These are phyloP conservation scores for Trichosporon inkin DNA, from an alignment of 1,284 basidiomycete species.

Conservation along the genomic window DNA sequence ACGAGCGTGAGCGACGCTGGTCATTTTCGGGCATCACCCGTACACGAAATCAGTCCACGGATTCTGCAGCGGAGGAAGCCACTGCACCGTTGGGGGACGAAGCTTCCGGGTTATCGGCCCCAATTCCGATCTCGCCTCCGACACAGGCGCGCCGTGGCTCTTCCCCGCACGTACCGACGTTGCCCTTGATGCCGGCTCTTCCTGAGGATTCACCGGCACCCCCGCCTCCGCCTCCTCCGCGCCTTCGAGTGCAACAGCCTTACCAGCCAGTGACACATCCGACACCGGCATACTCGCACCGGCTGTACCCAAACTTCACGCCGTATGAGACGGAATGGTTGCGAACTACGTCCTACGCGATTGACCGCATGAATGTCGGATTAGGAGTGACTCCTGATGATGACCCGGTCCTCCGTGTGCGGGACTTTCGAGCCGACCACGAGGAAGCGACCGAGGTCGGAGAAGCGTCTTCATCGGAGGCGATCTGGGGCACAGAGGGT, in stretches of 20 bases:
- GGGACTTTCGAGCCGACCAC: conserved; percentile 16
- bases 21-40: not conserved
- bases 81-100: not conserved
- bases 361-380: not conserved
- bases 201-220: conserved; percentile 11
- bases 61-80: not conserved
- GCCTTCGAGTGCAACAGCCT: conserved; percentile 13
- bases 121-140: not conserved
- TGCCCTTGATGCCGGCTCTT: conserved; percentile 6
- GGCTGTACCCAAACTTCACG: conserved; percentile 45
- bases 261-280: conserved; percentile 33
- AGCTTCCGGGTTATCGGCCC: not conserved
- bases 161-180: not conserved
- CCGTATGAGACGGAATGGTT: conserved; percentile 12
- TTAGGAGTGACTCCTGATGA: not conserved
- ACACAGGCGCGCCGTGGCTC: not conserved
- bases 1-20: not conserved
- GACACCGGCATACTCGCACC: conserved; percentile 33
- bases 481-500: conserved; percentile 20
- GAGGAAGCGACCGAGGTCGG: conserved; percentile 30
- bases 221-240: not conserved
- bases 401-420: conserved; percentile 1
- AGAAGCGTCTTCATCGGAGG: conserved; percentile 27
- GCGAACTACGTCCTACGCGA: conserved; percentile 1
- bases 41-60: not conserved